These are phyloP conservation scores for Bothriochloa decipiens DNA, from an alignment of 176 grass and related monocot species.

Conservation along the genomic window DNA sequence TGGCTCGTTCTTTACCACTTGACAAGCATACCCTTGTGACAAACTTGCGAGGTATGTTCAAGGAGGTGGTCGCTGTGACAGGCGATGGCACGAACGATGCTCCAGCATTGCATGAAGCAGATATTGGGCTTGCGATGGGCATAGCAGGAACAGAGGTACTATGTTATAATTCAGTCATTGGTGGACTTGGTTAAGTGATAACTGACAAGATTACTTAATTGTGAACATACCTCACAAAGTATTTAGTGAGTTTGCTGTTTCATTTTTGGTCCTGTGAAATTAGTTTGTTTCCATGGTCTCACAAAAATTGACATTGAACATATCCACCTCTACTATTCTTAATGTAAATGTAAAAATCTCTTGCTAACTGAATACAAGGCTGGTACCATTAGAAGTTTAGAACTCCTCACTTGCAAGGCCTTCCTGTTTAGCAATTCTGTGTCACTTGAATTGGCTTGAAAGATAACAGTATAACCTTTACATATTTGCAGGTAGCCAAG, in stretches of 20 bases:
- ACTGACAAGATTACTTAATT: background rate
- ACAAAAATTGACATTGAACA: background rate
- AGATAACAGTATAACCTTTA: background rate
- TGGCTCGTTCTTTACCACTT: constrained; percentile 89
- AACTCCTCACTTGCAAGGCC: background rate
- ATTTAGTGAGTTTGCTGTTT: background rate
- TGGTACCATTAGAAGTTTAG: background rate
- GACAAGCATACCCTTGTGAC: constrained; percentile 94
- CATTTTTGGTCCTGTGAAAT: background rate
- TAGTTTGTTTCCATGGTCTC: background rate
- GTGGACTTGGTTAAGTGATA: background rate
- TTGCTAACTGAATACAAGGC: background rate
- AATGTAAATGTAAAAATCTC: background rate
- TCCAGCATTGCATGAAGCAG: constrained; percentile 92
- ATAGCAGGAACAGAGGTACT: constrained; percentile 97
- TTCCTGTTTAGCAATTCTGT: background rate
- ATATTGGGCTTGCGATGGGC: constrained; percentile 98
- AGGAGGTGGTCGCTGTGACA: constrained; percentile 92
- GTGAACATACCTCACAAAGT: background rate
- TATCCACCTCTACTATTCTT: constrained; percentile 20
- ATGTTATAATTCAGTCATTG: constrained; percentile 10
- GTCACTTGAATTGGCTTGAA: background rate
- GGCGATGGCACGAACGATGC: constrained; percentile 98
- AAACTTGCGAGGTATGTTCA: constrained; percentile 77
- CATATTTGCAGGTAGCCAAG: constrained; percentile 71